These are phyloP conservation scores for Senecio squalidus DNA, from an alignment of 140 eudicot genomes.

Conservation along the genomic window DNA sequence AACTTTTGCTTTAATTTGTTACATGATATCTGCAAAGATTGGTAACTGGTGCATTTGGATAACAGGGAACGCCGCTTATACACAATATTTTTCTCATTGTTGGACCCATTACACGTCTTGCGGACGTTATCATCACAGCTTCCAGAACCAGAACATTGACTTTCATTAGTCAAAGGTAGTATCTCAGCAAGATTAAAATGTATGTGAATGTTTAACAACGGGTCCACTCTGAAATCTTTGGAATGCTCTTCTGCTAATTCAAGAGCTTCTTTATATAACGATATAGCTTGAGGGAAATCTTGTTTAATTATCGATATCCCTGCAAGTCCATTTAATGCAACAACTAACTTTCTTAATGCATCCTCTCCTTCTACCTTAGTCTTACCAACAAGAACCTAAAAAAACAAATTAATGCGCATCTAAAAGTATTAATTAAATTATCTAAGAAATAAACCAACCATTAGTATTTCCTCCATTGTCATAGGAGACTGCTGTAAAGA, in stretches of 20 bases:
- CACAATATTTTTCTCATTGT: constrained; percentile 15
- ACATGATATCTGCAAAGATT: constrained; percentile 49
- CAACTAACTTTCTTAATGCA: constrained; percentile 75
- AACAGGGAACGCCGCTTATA: constrained; percentile 11
- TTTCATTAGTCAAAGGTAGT: constrained; percentile 40
- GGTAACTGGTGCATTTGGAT: constrained; percentile 33
- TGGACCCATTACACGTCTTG: constrained; percentile 26
- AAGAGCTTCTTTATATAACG: constrained; percentile 71
- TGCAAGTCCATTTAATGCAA: constrained; percentile 89
- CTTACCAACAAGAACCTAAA: constrained; percentile 87
- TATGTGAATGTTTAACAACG: constrained; percentile 77
- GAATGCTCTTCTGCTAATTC: constrained; percentile 61
- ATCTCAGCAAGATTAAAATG: constrained; percentile 83
- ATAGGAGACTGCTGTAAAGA: constrained; percentile 88
- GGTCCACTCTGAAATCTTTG: constrained; percentile 92
- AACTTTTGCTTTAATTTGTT: constrained; percentile 64
- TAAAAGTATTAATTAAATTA: background rate
- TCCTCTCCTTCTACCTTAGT: constrained; percentile 97
- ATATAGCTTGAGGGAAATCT: constrained; percentile 64
- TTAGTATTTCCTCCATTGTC: constrained; percentile 95
- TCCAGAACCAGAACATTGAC: constrained; percentile 25
- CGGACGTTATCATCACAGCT: constrained; percentile 26
- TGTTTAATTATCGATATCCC: constrained; percentile 75
- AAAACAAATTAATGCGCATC: background rate
- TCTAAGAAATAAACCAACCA: constrained; percentile 28